Evolutionary conservation across 108 stramenopile genomes (phyloP).

Genomic region (Hondaea fermentalgiana): DNA sequence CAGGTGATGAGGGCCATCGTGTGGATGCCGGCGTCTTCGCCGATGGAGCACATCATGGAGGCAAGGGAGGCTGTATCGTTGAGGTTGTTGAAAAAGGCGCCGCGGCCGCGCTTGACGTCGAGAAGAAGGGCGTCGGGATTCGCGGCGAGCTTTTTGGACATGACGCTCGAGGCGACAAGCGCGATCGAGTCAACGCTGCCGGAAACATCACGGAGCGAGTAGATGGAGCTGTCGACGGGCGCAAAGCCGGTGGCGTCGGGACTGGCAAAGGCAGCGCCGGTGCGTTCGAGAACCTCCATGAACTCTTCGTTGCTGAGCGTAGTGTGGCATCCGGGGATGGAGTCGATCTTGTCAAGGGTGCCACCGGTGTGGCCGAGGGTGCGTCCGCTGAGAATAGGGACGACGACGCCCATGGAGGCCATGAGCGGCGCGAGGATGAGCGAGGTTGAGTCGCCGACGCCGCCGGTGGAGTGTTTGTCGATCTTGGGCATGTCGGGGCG

Average conservation of each 20-base stretch:
- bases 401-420: constrained; percentile 50
- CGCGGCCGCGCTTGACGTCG: constrained; percentile 68
- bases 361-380: constrained; percentile 75
- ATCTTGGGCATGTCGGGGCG: constrained; percentile 12
- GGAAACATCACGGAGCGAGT: constrained; percentile 72
- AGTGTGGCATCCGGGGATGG: constrained; percentile 58
- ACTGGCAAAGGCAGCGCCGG: constrained; percentile 55
- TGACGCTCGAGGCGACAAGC: constrained; percentile 62
- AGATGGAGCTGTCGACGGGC: constrained; percentile 66
- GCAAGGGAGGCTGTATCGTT: constrained; percentile 58
- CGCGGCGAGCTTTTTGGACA: constrained; percentile 76
- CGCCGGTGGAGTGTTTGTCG: constrained; percentile 66
- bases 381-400: constrained; percentile 75
- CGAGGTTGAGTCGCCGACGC: constrained; percentile 70
- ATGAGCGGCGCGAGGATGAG: constrained; percentile 67
- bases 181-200: constrained; percentile 59
- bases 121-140: constrained; percentile 61
- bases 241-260: constrained; percentile 50
- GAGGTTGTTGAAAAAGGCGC: constrained; percentile 44
- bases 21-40: constrained; percentile 56
- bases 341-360: constrained; percentile 73
- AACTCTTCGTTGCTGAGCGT: constrained; percentile 44
- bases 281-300: constrained; percentile 38
- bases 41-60: constrained; percentile 56
- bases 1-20: constrained; percentile 66